Base-by-base conservation (phyloP, 768 basidiomycete genomes). In the Lactarius psammicola region DNA sequence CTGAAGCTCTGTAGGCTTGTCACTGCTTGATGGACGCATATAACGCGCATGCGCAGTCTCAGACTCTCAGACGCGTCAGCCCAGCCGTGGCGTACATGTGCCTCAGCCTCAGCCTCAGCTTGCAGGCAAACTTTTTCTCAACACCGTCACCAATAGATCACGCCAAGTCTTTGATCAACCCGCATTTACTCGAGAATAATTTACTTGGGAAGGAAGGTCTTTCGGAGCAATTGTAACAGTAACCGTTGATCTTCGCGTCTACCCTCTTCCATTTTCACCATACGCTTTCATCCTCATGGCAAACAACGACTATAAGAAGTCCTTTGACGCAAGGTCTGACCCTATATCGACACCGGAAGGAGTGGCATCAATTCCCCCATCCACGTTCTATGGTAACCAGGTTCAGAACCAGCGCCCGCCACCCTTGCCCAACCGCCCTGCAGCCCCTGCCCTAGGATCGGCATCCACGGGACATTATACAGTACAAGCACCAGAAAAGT, bases 371-470 rank as follows among this genome's bases (percentile, higher is more conserved):
- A 76, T 62, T 68, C 69, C 62, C 67, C 77, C 56, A 71, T 57
- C 64, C 34, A 57, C 56, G 0, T 71, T 62, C 54, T 69, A 70
- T 36, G 51, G 40, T 42, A 67, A 0, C 18, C 40, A 51, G 49
- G 20, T 2, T 31, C 64, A 62, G n/a, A 68, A 26, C 51, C 60
- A 69, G 28, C 67, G 69, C 20, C 78, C 76, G 11, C 78, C 79
- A 3, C 75, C 79, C 20, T 74, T 78, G 7, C 78, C 78, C 54
- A 72, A 72, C 42, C 71, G 78, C 9, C 74, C 73, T 20, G 73
- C 66, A 17, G 61, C 56, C n/a, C 68, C 73, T 60, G 71, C 67
- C 66, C 49, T 72, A 23, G 80, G 80, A 20, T 79, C 80, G 1
- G 60, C 78, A 17, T 71, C 77, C 59, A 80, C 80, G 53, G 72